Percentiles rank a stretch among this genome's conserved stretches.
These are phyloP conservation scores for Salix koriyanagi DNA, from an alignment of 345 rosid genomes.

Conservation along the genomic window DNA sequence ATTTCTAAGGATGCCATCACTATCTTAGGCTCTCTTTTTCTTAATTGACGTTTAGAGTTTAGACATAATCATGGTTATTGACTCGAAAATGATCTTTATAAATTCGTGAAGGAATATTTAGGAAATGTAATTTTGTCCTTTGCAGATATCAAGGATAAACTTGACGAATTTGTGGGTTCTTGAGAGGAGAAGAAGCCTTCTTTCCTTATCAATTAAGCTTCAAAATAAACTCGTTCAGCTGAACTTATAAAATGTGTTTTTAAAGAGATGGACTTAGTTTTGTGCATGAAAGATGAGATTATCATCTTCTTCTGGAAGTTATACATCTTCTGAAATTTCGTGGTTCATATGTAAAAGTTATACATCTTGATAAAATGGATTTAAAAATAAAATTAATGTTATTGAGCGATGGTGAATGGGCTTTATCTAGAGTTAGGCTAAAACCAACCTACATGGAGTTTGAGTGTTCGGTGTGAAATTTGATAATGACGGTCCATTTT, in stretches of 20 bases:
- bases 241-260: no score
- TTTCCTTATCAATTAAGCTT: background rate
- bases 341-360: no score
- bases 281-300: background rate
- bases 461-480: background rate
- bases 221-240: no score
- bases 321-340: no score
- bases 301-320: no score
- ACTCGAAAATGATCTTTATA: background rate
- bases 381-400: no score
- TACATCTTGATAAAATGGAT: no score
- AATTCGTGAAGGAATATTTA: background rate
- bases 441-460: no score
- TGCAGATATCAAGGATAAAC: background rate
- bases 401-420: no score
- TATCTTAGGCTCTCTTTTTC: background rate
- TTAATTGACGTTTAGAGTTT: background rate
- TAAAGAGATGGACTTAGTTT: background rate
- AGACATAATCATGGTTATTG: constrained; percentile 12
- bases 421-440: no score
- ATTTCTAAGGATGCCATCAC: constrained; percentile 30
- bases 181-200: background rate
- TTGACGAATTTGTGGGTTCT: background rate
- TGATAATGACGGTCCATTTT: background rate
- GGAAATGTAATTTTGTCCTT: background rate